Base-by-base conservation (phyloP, 2,329 filamentous ascomycete genomes). In the Trichoderma sp. region DNA sequence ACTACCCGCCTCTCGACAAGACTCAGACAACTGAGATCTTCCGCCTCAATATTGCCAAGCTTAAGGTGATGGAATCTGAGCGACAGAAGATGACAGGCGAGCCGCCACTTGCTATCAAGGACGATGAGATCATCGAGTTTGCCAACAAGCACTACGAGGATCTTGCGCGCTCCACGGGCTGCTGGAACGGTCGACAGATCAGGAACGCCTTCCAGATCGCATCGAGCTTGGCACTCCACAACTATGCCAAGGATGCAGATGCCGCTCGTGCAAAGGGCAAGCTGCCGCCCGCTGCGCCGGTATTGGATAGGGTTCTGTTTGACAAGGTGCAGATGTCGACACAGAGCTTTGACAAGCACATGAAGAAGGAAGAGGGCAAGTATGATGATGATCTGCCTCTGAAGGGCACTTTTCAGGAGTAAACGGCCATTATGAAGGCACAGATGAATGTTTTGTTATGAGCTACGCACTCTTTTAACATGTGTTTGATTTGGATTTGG, bases 281-380 rank as follows among this genome's bases (percentile, higher is more conserved):
- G 74, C 75, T 77, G 28, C 77, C 78, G 0, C 80, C 82, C n/a
- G 76, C 77, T 0, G 82, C 78, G 2, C 82, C 82, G 0, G 76
- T 83, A 1, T 74, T 83, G 3, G 81, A 82, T n/a, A 78, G 80
- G 1, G 70, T 74, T 6, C 73, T 82, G 71, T 83, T 83, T 32
- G 81, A 83, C 64, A 83, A 83, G 78, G 81, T 83, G 9, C 81
- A 83, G 77, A 79, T 83, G 81, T 83, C 82, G 72, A 83, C 82
- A 3, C 79, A 82, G 76, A 82, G 80, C 74, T 83, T 83, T 72
- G 81, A 83, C 21, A 75, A 76, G 34, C 82, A 83, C 63, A 83
- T 83, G 82, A 81, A 80, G 77, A 82, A 82, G 73, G 78, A 82
- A 57, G 76, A 80, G 58, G 80, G 79, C 0, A 67, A 51, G 9